Evolutionary conservation across 805 yeast genomes (phyloP).

Genomic region (Wickerhamiella kurtzmanii): DNA sequence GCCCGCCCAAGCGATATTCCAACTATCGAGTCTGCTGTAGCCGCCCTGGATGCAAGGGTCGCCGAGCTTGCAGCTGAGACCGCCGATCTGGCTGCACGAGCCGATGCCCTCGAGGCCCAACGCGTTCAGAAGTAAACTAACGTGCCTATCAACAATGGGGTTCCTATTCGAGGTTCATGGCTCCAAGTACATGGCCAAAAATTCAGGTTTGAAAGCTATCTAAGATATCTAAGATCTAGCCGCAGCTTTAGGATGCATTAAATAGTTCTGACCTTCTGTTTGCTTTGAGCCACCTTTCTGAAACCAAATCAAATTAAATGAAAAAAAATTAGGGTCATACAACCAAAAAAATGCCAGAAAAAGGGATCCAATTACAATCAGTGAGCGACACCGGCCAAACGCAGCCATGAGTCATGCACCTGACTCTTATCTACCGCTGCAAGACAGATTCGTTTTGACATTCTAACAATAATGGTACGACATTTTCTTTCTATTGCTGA

Average conservation of each 20-base stretch:
- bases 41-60: not conserved
- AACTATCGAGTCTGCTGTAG: not conserved
- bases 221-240: no score
- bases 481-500: slow-evolving; percentile 78
- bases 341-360: not conserved
- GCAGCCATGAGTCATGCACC: not conserved
- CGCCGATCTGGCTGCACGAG: not conserved
- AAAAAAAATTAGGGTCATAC: not conserved
- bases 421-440: not conserved
- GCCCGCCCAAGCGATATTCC: not conserved
- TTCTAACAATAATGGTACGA: slow-evolving; percentile 14
- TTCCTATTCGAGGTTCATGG: no score
- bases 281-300: not conserved
- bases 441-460: not conserved
- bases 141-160: no score
- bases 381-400: no score
- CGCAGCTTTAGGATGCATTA: no score
- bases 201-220: no score
- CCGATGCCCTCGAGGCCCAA: not conserved
- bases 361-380: not conserved
- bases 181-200: no score
- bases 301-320: not conserved
- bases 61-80: not conserved
- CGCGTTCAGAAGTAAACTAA: no score
- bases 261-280: no score